These are phyloP conservation scores for Stemphylium vesicarium DNA, from an alignment of 2,329 filamentous ascomycete species.

Conservation along the genomic window DNA sequence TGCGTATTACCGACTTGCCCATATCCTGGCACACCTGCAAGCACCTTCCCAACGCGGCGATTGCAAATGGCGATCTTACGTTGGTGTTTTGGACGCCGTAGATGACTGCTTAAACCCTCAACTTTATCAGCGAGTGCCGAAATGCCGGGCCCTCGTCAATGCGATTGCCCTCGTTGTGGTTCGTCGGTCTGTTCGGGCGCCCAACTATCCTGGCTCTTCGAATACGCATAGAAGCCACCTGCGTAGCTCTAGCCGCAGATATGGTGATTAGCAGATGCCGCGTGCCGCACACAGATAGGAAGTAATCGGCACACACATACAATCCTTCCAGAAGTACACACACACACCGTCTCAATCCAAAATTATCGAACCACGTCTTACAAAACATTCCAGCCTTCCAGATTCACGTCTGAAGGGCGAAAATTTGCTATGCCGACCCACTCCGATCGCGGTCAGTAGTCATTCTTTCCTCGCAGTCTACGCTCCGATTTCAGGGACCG, in stretches of 20 bases:
- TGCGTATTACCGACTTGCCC: slow-evolving; percentile 10
- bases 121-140: slow-evolving; percentile 14
- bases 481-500: slow-evolving; percentile 11
- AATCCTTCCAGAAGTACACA: not conserved
- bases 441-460: slow-evolving; percentile 4
- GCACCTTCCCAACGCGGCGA: slow-evolving; percentile 33
- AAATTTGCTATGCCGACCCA: slow-evolving; percentile 23
- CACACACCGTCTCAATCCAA: not conserved
- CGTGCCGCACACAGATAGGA: slow-evolving; percentile 1
- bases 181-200: slow-evolving; percentile 2
- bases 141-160: slow-evolving; percentile 11
- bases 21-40: slow-evolving; percentile 16
- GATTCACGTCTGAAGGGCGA: slow-evolving; percentile 3
- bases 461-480: not conserved
- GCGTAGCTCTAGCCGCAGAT: slow-evolving; percentile 5
- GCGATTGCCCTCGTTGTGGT: slow-evolving; percentile 6
- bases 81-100: slow-evolving; percentile 19
- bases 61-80: slow-evolving; percentile 27
- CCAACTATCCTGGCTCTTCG: not conserved
- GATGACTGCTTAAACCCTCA: not conserved
- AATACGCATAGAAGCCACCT: too few relatives aligned
- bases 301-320: slow-evolving; percentile 1
- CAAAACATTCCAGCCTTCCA: slow-evolving; percentile 2
- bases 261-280: not conserved
- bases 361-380: not conserved